Base-by-base conservation (phyloP, 768 basidiomycete species). In the Pisolithus microcarpus region DNA sequence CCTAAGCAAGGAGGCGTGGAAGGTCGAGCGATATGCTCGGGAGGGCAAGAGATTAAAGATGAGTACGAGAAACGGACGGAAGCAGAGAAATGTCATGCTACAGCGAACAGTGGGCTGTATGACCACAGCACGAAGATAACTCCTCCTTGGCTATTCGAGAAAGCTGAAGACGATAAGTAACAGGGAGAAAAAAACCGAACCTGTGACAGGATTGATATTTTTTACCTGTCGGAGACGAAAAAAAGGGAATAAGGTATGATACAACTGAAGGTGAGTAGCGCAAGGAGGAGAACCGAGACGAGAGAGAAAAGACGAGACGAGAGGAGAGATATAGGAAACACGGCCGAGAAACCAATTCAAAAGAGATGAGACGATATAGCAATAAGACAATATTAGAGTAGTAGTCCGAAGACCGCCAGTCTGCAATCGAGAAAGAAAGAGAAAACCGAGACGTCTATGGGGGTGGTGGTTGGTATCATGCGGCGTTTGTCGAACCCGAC, bases 161-260 rank as follows among this genome's bases (percentile, higher is more conserved):
- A 69, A 65, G 65, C 55, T 65, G 61, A 58, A 64, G 63, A 48
- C 43, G 57, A 68, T 68, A 69, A 68, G 68, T 68, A 54, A 61
- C 64, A 64, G 37, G 31, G 21, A 23, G 4, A 56, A 15, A 38
- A 56, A 64, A 63, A 43, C 18, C 18, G 26, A 24, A 42, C 57
- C 57, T 50, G 38, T 45, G 18, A 43, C 43, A 48, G 53, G 63
- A 63, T 64, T 54, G 59, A 58, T 68, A 60, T 66, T 66, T 23
- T 65, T 58, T 58, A 34, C 38, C 66, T 66, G 62, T 64, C 61
- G 38, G 55, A 51, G 59, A 56, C n/a, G 58, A 58, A 62, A 48
- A 43, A 24, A 59, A 65, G 56, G 39, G 21, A 56, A 64, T 63
- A 61, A 66, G 47, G 56, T 66, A 66, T 46, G 59, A 57, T 64